phyloP scores from a whole-genome alignment of 805 yeast genomes.

The Cyberlindnera euphorbiiphila region DNA sequence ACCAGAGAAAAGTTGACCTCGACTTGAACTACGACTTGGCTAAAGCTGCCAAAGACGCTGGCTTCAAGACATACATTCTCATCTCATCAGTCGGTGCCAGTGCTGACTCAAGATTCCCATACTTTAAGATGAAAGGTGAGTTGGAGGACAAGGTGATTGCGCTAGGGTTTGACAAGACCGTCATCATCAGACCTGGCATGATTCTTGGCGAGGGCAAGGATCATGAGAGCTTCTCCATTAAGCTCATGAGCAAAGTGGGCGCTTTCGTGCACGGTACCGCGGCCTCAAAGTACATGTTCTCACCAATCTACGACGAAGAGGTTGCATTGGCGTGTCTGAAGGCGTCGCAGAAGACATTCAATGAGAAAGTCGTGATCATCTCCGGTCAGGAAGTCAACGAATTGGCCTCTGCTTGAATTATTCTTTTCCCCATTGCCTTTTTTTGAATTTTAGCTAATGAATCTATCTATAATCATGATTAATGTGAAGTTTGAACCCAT shows the following conservation, averaged over 20 bases:
- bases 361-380: conserved; percentile 30
- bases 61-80: conserved; percentile 63
- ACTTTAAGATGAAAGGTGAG: conserved; percentile 67
- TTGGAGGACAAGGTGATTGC: conserved; percentile 64
- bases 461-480: no score
- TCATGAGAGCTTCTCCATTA: conserved; percentile 37
- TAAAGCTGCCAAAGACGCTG: conserved; percentile 65
- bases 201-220: conserved; percentile 59
- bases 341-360: conserved; percentile 22
- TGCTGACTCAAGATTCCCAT: conserved; percentile 52
- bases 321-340: conserved; percentile 56
- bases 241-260: conserved; percentile 29
- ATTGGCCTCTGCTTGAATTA: conserved; percentile 8
- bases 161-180: conserved; percentile 63
- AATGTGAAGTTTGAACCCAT: no score
- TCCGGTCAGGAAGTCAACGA: conserved; percentile 27
- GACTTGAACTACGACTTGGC: conserved; percentile 70
- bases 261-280: conserved; percentile 31
- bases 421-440: no score
- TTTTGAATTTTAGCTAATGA: no score
- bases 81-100: conserved; percentile 67
- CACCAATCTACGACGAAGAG: conserved; percentile 61
- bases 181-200: conserved; percentile 75
- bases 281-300: conserved; percentile 29
- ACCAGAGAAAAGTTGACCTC: conserved; percentile 68